Percentiles rank a stretch among this genome's conserved stretches.
Evolutionary conservation across 2,329 filamentous ascomycete genomes (phyloP).

Genomic region (Aureobasidium namibiae): DNA sequence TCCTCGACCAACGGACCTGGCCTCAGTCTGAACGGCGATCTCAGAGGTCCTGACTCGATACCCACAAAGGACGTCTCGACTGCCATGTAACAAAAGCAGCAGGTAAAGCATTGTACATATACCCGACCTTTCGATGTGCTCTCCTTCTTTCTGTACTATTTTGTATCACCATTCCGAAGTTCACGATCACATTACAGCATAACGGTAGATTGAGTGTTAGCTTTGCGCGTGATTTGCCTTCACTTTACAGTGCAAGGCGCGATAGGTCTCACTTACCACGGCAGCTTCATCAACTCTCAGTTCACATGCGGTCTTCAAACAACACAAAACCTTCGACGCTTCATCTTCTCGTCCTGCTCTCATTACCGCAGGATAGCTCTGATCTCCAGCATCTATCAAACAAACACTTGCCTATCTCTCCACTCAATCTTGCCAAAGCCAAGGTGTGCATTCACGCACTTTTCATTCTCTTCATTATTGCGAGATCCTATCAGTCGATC

Average conservation of each 20-base stretch:
- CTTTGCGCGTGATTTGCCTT: too few species aligned
- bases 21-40: slow-evolving; percentile 75
- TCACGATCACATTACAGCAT: background rate
- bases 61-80: slow-evolving; percentile 29
- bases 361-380: background rate
- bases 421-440: background rate
- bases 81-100: slow-evolving; percentile 4
- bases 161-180: background rate
- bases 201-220: too few species aligned
- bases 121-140: background rate
- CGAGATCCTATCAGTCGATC: background rate
- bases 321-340: background rate
- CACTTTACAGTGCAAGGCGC: background rate
- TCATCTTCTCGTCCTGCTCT: background rate
- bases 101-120: slow-evolving; percentile 12
- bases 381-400: background rate
- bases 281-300: background rate
- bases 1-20: slow-evolving; percentile 83
- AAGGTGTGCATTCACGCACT: background rate
- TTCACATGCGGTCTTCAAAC: background rate
- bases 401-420: background rate
- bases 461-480: background rate
- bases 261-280: background rate
- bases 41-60: slow-evolving; percentile 53
- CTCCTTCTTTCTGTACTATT: background rate